Evolutionary conservation across 2,329 filamentous ascomycete genomes (phyloP).

Genomic region (Aspergillus aculeatus): DNA sequence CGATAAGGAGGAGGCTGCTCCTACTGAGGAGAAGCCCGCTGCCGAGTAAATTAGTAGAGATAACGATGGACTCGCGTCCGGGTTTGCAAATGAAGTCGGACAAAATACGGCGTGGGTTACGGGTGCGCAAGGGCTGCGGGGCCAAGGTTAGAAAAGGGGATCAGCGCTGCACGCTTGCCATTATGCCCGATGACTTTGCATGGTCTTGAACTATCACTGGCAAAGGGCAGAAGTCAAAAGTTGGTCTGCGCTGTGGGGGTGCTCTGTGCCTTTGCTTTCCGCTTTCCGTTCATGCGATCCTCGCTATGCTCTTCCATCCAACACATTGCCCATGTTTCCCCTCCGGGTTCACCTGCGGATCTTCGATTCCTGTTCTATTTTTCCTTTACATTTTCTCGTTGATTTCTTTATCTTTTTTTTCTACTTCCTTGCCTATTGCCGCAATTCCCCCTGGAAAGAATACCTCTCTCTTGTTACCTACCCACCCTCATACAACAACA

Average conservation of each 20-base stretch:
- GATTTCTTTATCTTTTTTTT: conserved; percentile 18
- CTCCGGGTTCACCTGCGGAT: conserved; percentile 16
- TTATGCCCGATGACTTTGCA: background rate
- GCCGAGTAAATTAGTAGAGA: conserved; percentile 40
- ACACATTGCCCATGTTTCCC: conserved; percentile 13
- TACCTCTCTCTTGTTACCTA: conserved; percentile 26
- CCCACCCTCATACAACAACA: conserved; percentile 6
- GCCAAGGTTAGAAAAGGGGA: conserved; percentile 2
- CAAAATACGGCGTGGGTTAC: conserved; percentile 13
- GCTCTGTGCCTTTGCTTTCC: background rate
- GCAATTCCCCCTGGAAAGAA: conserved; percentile 26
- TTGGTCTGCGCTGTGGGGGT: background rate
- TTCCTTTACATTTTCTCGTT: conserved; percentile 19
- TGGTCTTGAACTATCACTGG: background rate
- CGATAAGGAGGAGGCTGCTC: conserved; percentile 45
- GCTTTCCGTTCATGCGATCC: background rate
- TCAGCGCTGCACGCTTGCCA: background rate
- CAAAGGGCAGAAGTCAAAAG: background rate
- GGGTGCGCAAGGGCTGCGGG: conserved; percentile 11
- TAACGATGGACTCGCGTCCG: conserved; percentile 32
- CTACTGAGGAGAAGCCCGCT: conserved; percentile 45
- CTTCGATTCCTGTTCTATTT: conserved; percentile 17
- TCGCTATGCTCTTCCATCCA: conserved; percentile 4
- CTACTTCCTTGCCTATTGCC: conserved; percentile 26
- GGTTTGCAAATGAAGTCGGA: conserved; percentile 12